Conservation (phyloP, 305 asterid species). For the Striga hermonthica region DNA sequence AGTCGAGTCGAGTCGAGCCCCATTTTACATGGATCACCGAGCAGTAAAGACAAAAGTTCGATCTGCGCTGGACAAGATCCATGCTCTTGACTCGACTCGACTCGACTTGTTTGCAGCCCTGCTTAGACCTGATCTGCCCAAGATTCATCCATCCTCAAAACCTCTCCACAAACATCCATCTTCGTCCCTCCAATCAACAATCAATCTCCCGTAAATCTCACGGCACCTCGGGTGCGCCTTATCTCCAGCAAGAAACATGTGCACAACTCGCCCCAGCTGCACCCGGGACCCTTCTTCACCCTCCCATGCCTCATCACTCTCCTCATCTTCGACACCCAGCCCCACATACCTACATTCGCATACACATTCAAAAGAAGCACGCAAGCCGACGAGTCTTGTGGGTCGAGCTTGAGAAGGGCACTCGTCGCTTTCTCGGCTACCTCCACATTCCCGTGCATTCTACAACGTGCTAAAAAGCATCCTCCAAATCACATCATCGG, state of each 20-base stretch:
- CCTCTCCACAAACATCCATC: no score
- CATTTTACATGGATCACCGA: no score
- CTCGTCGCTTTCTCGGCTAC: constrained; percentile 79
- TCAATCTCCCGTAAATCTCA: constrained; percentile 56
- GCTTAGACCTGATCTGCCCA: no score
- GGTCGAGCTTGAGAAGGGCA: constrained; percentile 57
- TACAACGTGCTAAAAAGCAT: constrained; percentile 79
- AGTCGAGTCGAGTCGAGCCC: no score
- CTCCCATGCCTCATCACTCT: constrained; percentile 54
- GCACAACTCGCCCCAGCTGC: constrained; percentile 89
- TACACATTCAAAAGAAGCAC: constrained; percentile 68
- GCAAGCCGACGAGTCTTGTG: constrained; percentile 71
- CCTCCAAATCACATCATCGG: constrained; percentile 91
- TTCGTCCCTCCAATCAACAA: no score
- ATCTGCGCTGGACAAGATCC: no score
- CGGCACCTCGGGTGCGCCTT: constrained; percentile 76
- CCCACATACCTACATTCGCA: constrained; percentile 87
- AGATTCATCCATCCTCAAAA: no score
- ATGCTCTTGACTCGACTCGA: no score
- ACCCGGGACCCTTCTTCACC: constrained; percentile 84
- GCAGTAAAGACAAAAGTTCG: no score
- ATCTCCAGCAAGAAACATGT: constrained; percentile 83
- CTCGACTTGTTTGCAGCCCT: no score
- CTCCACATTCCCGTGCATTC: constrained; percentile 70
- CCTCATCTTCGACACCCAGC: constrained; percentile 67